Evolutionary conservation across 306 rosid genomes (phyloP).

Genomic region (Carpinus viminea): DNA sequence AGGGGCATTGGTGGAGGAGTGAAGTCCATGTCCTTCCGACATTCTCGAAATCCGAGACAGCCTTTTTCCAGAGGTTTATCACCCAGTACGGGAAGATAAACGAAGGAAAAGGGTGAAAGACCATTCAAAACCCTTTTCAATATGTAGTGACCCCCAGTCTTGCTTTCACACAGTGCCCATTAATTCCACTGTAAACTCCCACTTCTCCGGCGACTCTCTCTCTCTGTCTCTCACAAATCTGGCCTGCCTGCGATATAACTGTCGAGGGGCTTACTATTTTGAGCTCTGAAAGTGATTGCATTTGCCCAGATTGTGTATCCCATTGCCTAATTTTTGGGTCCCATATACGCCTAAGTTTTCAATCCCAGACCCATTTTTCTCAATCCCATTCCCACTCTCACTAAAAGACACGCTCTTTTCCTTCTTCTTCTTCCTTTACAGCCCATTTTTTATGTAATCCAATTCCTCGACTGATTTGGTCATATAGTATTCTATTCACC

Average conservation of each 20-base stretch:
- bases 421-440: constrained; percentile 21
- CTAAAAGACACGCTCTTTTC: constrained; percentile 3
- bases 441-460: constrained; percentile 22
- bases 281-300: constrained; percentile 35
- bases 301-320: constrained; percentile 23
- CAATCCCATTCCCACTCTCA: constrained; percentile 25
- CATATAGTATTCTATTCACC: not conserved
- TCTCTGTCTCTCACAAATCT: constrained; percentile 1
- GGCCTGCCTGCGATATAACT: constrained; percentile 22
- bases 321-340: constrained; percentile 47
- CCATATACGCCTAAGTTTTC: constrained; percentile 40
- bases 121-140: not conserved
- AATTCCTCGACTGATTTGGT: constrained; percentile 4
- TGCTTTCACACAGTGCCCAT: constrained; percentile 10
- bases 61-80: not conserved
- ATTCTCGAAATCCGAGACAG: not conserved
- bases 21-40: constrained; percentile 4
- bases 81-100: not conserved
- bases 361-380: constrained; percentile 38
- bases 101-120: not conserved
- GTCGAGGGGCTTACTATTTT: constrained; percentile 14
- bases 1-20: not conserved
- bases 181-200: not conserved
- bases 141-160: not conserved
- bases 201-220: constrained; percentile 22